Conservation (phyloP, 116 monocot genomes). For the Iris pallida region DNA sequence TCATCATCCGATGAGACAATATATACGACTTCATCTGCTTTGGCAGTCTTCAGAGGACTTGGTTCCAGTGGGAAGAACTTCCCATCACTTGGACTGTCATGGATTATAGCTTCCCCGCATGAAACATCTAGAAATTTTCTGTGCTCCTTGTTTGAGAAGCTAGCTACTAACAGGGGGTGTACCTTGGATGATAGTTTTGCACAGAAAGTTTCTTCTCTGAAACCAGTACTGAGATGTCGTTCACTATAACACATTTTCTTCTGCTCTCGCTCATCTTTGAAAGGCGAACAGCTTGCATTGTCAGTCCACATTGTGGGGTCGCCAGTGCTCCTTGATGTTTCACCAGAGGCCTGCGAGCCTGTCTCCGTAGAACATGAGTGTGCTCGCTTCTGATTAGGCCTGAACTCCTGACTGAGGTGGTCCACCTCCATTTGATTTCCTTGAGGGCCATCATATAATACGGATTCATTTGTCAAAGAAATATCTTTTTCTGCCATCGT, state of each 20-base stretch:
- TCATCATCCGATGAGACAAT: constrained; percentile 38
- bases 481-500: constrained; percentile 9
- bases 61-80: constrained; percentile 30
- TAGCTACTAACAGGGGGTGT: constrained; percentile 16
- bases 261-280: constrained; percentile 18
- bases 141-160: constrained; percentile 13
- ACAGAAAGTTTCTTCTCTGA: constrained; percentile 2
- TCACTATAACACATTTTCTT: constrained; percentile 26
- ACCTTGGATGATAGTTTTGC: constrained; percentile 25
- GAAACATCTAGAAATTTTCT: neutral
- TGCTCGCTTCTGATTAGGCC: constrained; percentile 15
- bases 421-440: neutral
- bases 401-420: constrained; percentile 9
- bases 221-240: neutral
- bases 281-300: neutral
- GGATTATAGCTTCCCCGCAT: neutral
- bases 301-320: neutral
- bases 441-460: neutral
- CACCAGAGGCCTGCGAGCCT: constrained; percentile 8
- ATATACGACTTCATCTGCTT: constrained; percentile 21
- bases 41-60: neutral
- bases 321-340: constrained; percentile 2
- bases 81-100: neutral
- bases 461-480: constrained; percentile 7
- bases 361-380: constrained; percentile 11